phyloP scores from a whole-genome alignment of 2,329 filamentous ascomycete genomes.

The Ascomycota sp. region DNA sequence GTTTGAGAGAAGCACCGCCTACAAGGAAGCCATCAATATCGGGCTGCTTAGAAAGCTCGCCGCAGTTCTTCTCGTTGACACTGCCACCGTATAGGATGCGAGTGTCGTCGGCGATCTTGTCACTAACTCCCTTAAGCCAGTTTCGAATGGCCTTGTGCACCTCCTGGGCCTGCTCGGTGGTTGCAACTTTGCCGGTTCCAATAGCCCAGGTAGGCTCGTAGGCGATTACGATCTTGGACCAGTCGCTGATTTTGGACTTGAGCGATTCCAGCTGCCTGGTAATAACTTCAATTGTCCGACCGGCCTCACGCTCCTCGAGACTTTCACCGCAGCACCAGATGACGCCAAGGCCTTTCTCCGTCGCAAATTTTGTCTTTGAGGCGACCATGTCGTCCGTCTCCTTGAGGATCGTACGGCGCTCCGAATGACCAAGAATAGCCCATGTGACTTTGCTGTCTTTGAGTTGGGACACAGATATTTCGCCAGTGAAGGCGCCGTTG shows the following conservation, averaged over 20 bases:
- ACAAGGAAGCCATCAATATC: conserved; percentile 98
- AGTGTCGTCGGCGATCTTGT: conserved; percentile 60
- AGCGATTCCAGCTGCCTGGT: conserved; percentile 70
- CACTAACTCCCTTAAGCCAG: conserved; percentile 63
- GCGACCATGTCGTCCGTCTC: conserved; percentile 74
- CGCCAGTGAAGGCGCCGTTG: conserved; percentile 89
- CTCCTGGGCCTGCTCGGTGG: conserved; percentile 76
- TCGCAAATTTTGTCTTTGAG: conserved; percentile 79
- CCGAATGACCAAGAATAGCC: conserved; percentile 83
- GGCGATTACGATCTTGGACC: conserved; percentile 84
- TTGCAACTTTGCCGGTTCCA: conserved; percentile 83
- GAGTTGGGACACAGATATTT: conserved; percentile 82
- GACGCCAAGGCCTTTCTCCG: conserved; percentile 68
- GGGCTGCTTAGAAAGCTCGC: conserved; percentile 68
- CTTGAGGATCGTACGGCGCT: conserved; percentile 73
- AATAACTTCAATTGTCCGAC: conserved; percentile 68
- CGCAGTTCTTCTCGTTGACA: conserved; percentile 96
- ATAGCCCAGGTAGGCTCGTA: conserved; percentile 98
- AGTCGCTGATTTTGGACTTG: conserved; percentile 55
- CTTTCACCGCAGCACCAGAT: conserved; percentile 97
- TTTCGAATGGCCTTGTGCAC: conserved; percentile 77
- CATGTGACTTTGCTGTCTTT: conserved; percentile 74
- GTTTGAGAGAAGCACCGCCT: conserved; percentile 89
- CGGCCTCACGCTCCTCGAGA: conserved; percentile 71
- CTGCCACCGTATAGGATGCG: conserved; percentile 91